Percentiles rank a stretch among this genome's conserved stretches.
Evolutionary conservation across 2,329 filamentous ascomycete species (phyloP).

Genomic region (Cryphonectria japonica): DNA sequence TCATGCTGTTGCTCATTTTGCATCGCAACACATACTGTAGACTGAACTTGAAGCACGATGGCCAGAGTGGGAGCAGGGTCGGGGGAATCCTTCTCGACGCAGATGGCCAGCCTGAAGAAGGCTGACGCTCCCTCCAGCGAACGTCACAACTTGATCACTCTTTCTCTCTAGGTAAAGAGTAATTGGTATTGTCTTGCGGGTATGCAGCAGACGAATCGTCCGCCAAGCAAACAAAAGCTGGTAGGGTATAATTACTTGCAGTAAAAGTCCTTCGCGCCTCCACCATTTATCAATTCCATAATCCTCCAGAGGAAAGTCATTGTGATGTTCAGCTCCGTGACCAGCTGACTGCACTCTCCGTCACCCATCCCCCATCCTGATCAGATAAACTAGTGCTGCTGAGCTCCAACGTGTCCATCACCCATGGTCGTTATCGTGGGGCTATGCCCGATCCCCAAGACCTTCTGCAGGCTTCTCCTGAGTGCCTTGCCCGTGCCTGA

Average conservation of each 20-base stretch:
- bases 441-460: slow-evolving; percentile 45
- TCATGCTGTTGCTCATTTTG: too few relatives aligned
- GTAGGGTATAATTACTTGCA: slow-evolving; percentile 2
- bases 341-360: slow-evolving; percentile 17
- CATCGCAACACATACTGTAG: too few relatives aligned
- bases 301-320: not conserved
- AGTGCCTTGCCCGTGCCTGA: slow-evolving; percentile 44
- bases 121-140: not conserved
- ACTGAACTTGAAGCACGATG: too few relatives aligned
- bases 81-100: too few relatives aligned
- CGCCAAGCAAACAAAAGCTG: not conserved
- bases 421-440: slow-evolving; percentile 20
- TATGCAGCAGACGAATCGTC: not conserved
- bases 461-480: slow-evolving; percentile 51
- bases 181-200: not conserved
- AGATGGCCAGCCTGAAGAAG: too few relatives aligned
- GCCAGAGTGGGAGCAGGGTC: too few relatives aligned
- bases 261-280: not conserved
- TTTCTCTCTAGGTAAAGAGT: not conserved
- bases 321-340: not conserved
- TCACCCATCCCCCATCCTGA: slow-evolving; percentile 51
- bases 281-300: not conserved
- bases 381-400: slow-evolving; percentile 34
- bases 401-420: slow-evolving; percentile 17
- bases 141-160: not conserved